Percentiles rank a stretch among this genome's conserved stretches.
Conservation (phyloP, 1,284 basidiomycete species). For the Apiotrichum sp. region DNA sequence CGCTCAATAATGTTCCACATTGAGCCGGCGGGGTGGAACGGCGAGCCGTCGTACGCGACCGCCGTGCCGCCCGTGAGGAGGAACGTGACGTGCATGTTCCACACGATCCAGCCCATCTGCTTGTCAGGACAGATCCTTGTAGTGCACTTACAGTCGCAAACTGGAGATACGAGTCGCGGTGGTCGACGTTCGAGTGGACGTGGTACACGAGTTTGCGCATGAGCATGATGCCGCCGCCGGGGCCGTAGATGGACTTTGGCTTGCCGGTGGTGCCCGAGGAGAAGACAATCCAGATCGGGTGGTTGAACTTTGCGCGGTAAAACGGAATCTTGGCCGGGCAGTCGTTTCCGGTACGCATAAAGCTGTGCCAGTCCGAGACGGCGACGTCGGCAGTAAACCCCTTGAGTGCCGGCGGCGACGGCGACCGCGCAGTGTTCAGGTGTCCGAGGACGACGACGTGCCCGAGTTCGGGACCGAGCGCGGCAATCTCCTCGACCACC, state of each 20-base stretch:
- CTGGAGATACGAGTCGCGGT: constrained; percentile 31
- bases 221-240: constrained; percentile 26
- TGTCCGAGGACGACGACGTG: constrained; percentile 34
- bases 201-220: constrained; percentile 15
- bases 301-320: constrained; percentile 18
- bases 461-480: constrained; percentile 26
- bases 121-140: not conserved
- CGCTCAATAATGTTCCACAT: constrained; percentile 30
- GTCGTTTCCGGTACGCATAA: constrained; percentile 15
- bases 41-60: constrained; percentile 38
- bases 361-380: constrained; percentile 8
- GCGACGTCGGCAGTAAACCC: constrained; percentile 9
- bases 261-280: constrained; percentile 44
- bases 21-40: constrained; percentile 32
- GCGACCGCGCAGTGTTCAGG: constrained; percentile 23
- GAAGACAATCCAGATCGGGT: constrained; percentile 41
- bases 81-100: constrained; percentile 31
- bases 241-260: constrained; percentile 43
- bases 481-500: constrained; percentile 17
- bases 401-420: constrained; percentile 8
- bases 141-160: constrained; percentile 19
- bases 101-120: constrained; percentile 39
- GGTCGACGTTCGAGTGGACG: constrained; percentile 17
- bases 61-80: constrained; percentile 27
- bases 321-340: constrained; percentile 26